Evolutionary conservation across 192 early-diverging fungal genomes (phyloP).

Genomic region (Powellomyces hirtus): DNA sequence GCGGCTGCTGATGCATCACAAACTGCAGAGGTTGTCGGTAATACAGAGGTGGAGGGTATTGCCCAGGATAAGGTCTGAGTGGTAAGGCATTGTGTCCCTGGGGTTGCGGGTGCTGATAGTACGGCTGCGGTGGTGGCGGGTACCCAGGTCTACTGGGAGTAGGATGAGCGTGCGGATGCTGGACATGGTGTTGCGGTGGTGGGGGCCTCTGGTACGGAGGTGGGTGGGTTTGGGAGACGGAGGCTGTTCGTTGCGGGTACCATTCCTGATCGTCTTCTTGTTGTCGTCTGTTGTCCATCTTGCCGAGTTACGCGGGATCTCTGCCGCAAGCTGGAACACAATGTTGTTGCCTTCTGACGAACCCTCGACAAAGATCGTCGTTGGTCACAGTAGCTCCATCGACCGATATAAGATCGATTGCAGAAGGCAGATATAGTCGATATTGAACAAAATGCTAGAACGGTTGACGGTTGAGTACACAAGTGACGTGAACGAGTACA

Average conservation of each 20-base stretch:
- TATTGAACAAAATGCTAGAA: too few species aligned
- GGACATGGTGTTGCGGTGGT: neutral
- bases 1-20: neutral
- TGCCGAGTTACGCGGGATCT: too few species aligned
- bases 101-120: neutral
- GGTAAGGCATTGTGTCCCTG: neutral
- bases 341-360: too few species aligned
- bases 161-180: neutral
- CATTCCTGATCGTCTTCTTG: too few species aligned
- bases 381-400: too few species aligned
- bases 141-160: neutral
- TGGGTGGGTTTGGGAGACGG: neutral
- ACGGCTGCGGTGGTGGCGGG: neutral
- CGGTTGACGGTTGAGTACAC: too few species aligned
- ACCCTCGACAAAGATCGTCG: too few species aligned
- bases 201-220: neutral
- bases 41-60: neutral
- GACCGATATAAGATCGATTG: too few species aligned
- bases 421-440: too few species aligned
- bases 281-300: too few species aligned
- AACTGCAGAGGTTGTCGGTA: neutral
- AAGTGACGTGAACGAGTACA: too few species aligned
- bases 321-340: too few species aligned
- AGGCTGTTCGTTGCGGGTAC: neutral
- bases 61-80: neutral